Base-by-base conservation (phyloP, 2,329 filamentous ascomycete species). In the Leptographium galeiforme region DNA sequence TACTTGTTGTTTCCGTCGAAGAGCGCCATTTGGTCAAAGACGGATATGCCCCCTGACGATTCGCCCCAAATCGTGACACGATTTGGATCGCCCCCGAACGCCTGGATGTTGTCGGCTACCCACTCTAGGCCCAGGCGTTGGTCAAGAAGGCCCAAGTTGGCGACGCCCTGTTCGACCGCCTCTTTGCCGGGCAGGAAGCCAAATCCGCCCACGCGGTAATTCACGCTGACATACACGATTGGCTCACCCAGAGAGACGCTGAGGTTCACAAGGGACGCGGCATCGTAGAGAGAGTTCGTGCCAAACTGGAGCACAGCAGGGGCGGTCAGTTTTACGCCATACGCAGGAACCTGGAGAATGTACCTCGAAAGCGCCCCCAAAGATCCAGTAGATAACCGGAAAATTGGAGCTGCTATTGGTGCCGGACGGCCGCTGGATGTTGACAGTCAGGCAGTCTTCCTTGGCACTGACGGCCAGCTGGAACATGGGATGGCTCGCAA, bases 11-110 rank as follows among this genome's bases (percentile, higher is more conserved):
- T 72, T 8, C 80, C 77, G 44, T 36, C 47, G 59, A 87, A 89
- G 12, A 90, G 70, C 1, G 79, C 70, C 78, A 89, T 88, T 60
- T 91, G 87, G 61, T 89, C 79, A 49, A 85, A 77, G 1, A 87
- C 84, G 0, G 84, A 89, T 57, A 89, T 88, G 14, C 80, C 70
- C 0, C 84, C 83, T 0, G 84, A 82, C 2, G 77, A 82, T 63
- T 90, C 82, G 32, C 87, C 87, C 82, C 83, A 89, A 55, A 91
- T 83, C 0, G 85, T 90, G 7, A 90, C 85, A 64, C 85, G 85
- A n/a, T 73, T 71, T 0, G 85, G 82, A 63, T 91, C 86, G 14
- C 88, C 88, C 11, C 88, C 88, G 62, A 93, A 94, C 0, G 79
- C 73, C 1, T 70, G 80, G 54, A 91, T 88, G 59, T 90, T 88